These are phyloP conservation scores for Collybiopsis confluens DNA, from an alignment of 768 basidiomycete species.

Conservation along the genomic window DNA sequence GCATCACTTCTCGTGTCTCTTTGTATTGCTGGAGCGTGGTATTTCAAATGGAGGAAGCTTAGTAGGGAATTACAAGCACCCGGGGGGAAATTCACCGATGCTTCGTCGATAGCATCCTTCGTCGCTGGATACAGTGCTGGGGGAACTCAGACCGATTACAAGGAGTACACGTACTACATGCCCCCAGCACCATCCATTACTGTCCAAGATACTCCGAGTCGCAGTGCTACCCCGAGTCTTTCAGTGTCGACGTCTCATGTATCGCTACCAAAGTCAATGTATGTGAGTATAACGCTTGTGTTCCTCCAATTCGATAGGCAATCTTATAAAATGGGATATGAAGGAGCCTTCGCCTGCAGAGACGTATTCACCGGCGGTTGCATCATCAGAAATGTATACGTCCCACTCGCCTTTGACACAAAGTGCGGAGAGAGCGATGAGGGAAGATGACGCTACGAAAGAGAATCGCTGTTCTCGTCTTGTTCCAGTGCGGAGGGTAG, in stretches of 20 bases:
- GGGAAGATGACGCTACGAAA: background rate
- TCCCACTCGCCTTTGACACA: background rate
- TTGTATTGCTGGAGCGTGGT: background rate
- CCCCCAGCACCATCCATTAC: background rate
- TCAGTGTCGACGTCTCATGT: background rate
- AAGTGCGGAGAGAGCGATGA: background rate
- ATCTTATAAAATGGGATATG: background rate
- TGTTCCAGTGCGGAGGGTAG: slow-evolving; percentile 1
- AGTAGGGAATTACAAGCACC: background rate
- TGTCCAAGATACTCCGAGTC: background rate
- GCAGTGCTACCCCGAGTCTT: background rate
- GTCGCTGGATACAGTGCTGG: background rate
- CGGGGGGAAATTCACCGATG: background rate
- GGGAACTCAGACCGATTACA: background rate
- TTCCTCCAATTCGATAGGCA: background rate
- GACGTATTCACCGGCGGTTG: background rate
- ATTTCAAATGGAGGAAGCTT: background rate
- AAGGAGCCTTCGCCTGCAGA: background rate
- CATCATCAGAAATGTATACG: background rate
- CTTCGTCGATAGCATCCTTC: background rate
- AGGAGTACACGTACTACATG: background rate
- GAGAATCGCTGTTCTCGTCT: background rate
- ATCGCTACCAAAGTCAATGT: background rate
- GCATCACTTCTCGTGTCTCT: background rate
- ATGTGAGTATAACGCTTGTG: background rate